phyloP scores from a whole-genome alignment of 2,329 filamentous ascomycete species.

The Leptographium wingfieldii region DNA sequence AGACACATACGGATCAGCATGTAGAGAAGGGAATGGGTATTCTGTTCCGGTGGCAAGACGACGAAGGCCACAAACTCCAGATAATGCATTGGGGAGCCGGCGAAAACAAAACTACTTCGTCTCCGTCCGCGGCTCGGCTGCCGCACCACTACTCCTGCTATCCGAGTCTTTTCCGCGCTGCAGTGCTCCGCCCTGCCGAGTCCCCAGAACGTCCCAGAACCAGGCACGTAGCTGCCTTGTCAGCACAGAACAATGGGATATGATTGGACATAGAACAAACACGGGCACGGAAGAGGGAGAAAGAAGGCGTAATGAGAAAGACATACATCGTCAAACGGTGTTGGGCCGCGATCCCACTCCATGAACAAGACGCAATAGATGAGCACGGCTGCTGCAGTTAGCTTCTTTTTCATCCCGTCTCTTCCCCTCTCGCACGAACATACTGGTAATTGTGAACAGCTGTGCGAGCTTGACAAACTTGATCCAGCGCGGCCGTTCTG shows the following conservation, averaged over 20 bases:
- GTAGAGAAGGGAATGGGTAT: background rate
- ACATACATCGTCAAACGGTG: slow-evolving; percentile 39
- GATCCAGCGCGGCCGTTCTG: slow-evolving; percentile 49
- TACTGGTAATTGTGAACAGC: slow-evolving; percentile 44
- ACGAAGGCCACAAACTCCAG: background rate
- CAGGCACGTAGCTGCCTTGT: slow-evolving; percentile 13
- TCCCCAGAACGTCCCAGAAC: slow-evolving; percentile 14
- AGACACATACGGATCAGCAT: background rate
- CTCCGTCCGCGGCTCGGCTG: background rate
- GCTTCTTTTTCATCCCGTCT: background rate
- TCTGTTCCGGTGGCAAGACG: too few species aligned
- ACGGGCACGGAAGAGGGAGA: background rate
- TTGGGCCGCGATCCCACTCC: slow-evolving; percentile 36
- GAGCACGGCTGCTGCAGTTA: slow-evolving; percentile 28
- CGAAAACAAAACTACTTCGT: background rate
- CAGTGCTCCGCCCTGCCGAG: slow-evolving; percentile 2
- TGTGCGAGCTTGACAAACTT: slow-evolving; percentile 55
- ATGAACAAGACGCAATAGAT: slow-evolving; percentile 49
- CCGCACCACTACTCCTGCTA: background rate
- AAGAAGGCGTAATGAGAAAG: slow-evolving; percentile 11
- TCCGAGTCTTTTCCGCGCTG: background rate
- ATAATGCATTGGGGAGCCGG: background rate
- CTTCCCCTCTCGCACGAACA: background rate
- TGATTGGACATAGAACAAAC: background rate
- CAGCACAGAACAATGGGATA: background rate